Evolutionary conservation across 306 rosid genomes (phyloP).

Genomic region (Ziziphus jujuba): DNA sequence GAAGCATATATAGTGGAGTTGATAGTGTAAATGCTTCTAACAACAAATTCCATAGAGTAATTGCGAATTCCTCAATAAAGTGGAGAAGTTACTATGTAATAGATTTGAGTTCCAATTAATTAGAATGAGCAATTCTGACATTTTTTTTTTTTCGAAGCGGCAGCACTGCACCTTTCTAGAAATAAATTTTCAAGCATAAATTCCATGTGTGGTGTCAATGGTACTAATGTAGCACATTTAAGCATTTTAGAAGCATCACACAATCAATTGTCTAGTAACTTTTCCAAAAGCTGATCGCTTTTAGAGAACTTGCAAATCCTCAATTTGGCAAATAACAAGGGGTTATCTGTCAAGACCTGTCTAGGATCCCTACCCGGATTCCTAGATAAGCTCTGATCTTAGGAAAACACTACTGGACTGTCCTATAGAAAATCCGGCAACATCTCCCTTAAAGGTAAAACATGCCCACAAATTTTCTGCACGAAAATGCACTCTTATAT

Average conservation of each 20-base stretch:
- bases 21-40: background rate
- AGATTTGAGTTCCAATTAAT: background rate
- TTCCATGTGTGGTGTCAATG: background rate
- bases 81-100: rapidly evolving
- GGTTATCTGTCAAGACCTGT: too few relatives aligned
- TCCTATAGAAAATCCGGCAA: too few relatives aligned
- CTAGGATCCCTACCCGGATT: too few relatives aligned
- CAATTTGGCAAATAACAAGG: too few relatives aligned
- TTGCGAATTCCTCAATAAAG: background rate
- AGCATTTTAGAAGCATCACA: background rate
- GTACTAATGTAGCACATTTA: background rate
- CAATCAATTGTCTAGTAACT: background rate
- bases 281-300: background rate
- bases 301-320: background rate
- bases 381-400: too few relatives aligned
- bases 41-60: background rate
- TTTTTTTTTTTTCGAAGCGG: background rate
- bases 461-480: too few relatives aligned
- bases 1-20: background rate
- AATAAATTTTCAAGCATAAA: too few relatives aligned
- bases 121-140: background rate
- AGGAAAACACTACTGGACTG: too few relatives aligned
- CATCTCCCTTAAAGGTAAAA: too few relatives aligned
- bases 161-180: background rate
- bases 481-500: too few relatives aligned